Evolutionary conservation across 2,329 filamentous ascomycete genomes (phyloP).

Genomic region (Sporothrix phasma): DNA sequence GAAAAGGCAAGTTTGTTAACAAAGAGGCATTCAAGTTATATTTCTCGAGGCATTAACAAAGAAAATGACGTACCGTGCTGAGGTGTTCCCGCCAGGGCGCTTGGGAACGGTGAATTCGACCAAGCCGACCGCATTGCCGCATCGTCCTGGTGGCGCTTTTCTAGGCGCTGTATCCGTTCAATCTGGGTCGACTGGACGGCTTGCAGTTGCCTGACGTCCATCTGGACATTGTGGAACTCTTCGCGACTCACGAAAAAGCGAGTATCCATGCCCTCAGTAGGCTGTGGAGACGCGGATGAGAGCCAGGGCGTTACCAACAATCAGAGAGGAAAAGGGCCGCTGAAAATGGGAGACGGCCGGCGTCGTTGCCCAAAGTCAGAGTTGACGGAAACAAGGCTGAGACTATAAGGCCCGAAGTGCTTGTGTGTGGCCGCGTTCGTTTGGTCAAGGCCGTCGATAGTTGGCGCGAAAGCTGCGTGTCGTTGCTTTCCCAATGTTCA

Average conservation of each 20-base stretch:
- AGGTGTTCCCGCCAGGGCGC: constrained; percentile 68
- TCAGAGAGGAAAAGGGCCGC: not conserved
- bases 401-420: not conserved
- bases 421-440: not conserved
- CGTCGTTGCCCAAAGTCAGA: not conserved
- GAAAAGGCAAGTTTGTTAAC: constrained; percentile 11
- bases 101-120: constrained; percentile 85
- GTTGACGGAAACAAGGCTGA: not conserved
- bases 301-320: not conserved
- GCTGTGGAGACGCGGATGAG: constrained; percentile 8
- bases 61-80: constrained; percentile 60
- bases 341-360: not conserved
- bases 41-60: not conserved
- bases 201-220: constrained; percentile 60
- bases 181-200: constrained; percentile 52
- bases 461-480: not conserved
- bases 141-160: constrained; percentile 59
- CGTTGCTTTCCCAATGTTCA: not conserved
- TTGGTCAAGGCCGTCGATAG: not conserved
- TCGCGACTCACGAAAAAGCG: constrained; percentile 50
- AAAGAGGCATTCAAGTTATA: not conserved
- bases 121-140: constrained; percentile 73
- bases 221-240: constrained; percentile 58
- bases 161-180: constrained; percentile 50
- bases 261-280: constrained; percentile 47